Conservation (phyloP, 108 stramenopile species). For the Pseudonitzschia pungens region DNA sequence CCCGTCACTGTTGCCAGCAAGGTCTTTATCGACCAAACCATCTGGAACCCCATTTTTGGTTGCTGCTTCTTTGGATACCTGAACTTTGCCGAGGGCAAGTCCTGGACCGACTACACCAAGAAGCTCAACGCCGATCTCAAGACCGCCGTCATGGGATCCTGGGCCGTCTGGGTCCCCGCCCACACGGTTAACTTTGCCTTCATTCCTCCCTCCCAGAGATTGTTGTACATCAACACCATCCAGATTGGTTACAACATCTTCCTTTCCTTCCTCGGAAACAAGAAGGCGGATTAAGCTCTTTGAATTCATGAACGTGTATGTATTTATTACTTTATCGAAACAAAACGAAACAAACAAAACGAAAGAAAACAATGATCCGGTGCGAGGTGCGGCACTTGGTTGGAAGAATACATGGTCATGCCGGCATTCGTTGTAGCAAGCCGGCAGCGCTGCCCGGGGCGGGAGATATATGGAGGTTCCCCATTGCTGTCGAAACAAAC, state of each 20-base stretch:
- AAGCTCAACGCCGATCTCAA: constrained; percentile 90
- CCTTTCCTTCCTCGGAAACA: constrained; percentile 92
- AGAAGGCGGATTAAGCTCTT: constrained; percentile 60
- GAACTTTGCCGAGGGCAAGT: constrained; percentile 84
- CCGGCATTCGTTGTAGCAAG: too few species aligned
- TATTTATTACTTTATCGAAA: too few species aligned
- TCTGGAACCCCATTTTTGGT: constrained; percentile 96
- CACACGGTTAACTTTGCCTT: constrained; percentile 93
- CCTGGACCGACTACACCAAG: constrained; percentile 75
- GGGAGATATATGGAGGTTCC: too few species aligned
- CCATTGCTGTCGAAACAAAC: too few species aligned
- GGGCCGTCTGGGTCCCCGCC: constrained; percentile 67
- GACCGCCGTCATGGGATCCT: constrained; percentile 90
- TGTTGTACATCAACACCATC: constrained; percentile 95
- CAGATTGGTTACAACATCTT: constrained; percentile 96
- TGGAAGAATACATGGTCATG: too few species aligned
- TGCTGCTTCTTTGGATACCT: constrained; percentile 96
- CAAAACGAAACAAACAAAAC: too few species aligned
- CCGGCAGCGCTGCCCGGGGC: too few species aligned
- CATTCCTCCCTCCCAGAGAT: constrained; percentile 86
- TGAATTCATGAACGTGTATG: too few species aligned
- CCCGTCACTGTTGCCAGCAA: constrained; percentile 91
- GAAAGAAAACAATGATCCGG: too few species aligned
- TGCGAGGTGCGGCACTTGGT: too few species aligned
- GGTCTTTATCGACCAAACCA: constrained; percentile 90